Evolutionary conservation across 2,329 filamentous ascomycete genomes (phyloP), one percentile per base, ranked within the genome.

Genomic region (Curvularia sp.): DNA sequence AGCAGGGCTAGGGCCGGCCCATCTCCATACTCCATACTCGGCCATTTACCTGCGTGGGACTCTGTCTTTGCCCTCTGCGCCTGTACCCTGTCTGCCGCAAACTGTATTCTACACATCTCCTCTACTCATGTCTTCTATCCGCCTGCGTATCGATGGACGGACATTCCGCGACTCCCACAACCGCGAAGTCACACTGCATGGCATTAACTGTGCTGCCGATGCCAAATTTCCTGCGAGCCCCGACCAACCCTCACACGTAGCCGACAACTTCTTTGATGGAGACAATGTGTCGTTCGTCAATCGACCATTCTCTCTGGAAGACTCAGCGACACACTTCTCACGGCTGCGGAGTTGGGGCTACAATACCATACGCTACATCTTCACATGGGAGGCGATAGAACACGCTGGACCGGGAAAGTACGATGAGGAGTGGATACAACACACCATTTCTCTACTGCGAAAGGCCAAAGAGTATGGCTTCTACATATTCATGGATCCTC

Each of bases 351-450:
- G 90, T 70, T 97, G 89, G 82, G 95, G 95, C 13, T 99, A 96
- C 83, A 99, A 98, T 77, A 93, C 92, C 0, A 93, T 99, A 66
- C 87, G 95, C 73, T 99, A 99, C 78, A 83, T 99, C 67, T 99
- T 98, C 75, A 98, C 95, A 0, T 99, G 95, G 95, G 95, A 99
- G 78, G 94, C 95, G n/a, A 90, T 99, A 74, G 95, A 99, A 79
- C 90, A 95, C 57, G 88, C 88, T 1, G 94, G 94, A 0, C 95
- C 96, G 0, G 92, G 93, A 1, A 88, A 86, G 71, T 99, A 98
- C 76, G 96, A 99, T 70, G 92, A 99, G 73, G 89, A 91, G 61
- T 99, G 91, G 85, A 93, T 98, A 65, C 84, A 91, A 65, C 92
- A 96, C 75, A 99, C 95, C 0, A 92, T 99, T 65, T 85, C 91